phyloP scores from a whole-genome alignment of 2,329 filamentous ascomycete genomes.

The Sarocladiaceae sp. region DNA sequence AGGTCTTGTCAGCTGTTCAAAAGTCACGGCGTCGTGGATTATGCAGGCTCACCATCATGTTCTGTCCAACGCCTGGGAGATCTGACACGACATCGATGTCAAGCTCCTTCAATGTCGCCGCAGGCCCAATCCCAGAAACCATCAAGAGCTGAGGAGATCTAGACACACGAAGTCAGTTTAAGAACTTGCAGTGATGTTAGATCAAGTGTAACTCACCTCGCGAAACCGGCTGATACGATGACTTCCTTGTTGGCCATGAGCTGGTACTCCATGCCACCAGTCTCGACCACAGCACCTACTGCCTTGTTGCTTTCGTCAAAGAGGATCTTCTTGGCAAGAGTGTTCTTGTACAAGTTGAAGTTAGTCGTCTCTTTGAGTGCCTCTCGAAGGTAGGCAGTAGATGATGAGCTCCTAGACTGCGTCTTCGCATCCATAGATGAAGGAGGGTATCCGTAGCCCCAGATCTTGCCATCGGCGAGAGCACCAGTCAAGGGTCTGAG shows the following conservation, averaged over 20 bases:
- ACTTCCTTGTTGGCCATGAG: slow-evolving; percentile 14
- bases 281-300: too few species aligned
- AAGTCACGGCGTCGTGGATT: too few species aligned
- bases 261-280: too few species aligned
- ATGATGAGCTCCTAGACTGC: slow-evolving; percentile 20
- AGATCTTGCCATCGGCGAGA: slow-evolving; percentile 17
- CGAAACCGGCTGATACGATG: slow-evolving; percentile 18
- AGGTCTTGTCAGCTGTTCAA: too few species aligned
- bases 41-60: slow-evolving; percentile 51
- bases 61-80: slow-evolving; percentile 61
- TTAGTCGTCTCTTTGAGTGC: slow-evolving; percentile 18
- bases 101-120: slow-evolving; percentile 24
- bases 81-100: slow-evolving; percentile 30
- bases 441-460: slow-evolving; percentile 19
- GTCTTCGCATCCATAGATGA: slow-evolving; percentile 16
- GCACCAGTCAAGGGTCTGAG: slow-evolving; percentile 17
- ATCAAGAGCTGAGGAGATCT: slow-evolving; percentile 42
- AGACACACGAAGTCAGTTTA: too few species aligned
- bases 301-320: slow-evolving; percentile 25
- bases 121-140: slow-evolving; percentile 37
- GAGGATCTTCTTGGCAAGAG: slow-evolving; percentile 37
- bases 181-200: too few species aligned
- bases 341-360: slow-evolving; percentile 33
- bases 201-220: too few species aligned
- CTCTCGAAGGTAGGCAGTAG: too few species aligned